phyloP scores from a whole-genome alignment of 768 basidiomycete genomes.

The Inosperma sp. region DNA sequence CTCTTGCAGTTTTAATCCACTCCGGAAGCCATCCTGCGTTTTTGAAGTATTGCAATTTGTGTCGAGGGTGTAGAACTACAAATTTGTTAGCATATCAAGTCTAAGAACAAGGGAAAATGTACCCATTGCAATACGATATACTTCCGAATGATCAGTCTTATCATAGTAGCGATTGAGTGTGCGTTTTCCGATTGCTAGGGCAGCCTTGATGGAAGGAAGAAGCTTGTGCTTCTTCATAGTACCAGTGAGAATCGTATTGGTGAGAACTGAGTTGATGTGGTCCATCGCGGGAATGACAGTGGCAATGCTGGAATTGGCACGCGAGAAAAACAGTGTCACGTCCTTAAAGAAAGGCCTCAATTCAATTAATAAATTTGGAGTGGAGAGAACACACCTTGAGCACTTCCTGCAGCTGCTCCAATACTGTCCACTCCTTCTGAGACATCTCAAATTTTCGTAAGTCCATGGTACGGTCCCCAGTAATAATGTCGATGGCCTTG shows the following conservation, averaged over 20 bases:
- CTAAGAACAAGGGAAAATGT: conserved; percentile 9
- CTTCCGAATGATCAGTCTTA: conserved; percentile 28
- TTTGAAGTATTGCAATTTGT: conserved; percentile 29
- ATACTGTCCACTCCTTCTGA: conserved; percentile 1
- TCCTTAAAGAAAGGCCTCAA: conserved; percentile 31
- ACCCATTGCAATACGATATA: conserved; percentile 38
- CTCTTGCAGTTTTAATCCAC: conserved; percentile 24
- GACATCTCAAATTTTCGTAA: not conserved
- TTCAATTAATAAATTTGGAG: not conserved
- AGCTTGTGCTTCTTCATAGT: conserved; percentile 11
- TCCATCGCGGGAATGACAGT: conserved; percentile 37
- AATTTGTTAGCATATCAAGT: not conserved
- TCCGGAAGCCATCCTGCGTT: conserved; percentile 20
- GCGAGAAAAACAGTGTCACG: conserved; percentile 31
- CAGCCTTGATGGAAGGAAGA: conserved; percentile 17
- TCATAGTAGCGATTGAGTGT: conserved; percentile 32
- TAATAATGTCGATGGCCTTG: not conserved
- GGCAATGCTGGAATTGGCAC: conserved; percentile 22
- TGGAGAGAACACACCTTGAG: conserved; percentile 21
- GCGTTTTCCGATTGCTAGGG: conserved; percentile 23
- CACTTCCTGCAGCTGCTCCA: too few relatives aligned
- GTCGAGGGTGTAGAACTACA: conserved; percentile 28
- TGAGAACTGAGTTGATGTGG: not conserved
- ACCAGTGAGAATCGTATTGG: too few relatives aligned
- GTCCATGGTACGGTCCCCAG: not conserved